These are phyloP conservation scores for Pleurotus tuber-regium DNA, from an alignment of 768 basidiomycete species.

Conservation along the genomic window DNA sequence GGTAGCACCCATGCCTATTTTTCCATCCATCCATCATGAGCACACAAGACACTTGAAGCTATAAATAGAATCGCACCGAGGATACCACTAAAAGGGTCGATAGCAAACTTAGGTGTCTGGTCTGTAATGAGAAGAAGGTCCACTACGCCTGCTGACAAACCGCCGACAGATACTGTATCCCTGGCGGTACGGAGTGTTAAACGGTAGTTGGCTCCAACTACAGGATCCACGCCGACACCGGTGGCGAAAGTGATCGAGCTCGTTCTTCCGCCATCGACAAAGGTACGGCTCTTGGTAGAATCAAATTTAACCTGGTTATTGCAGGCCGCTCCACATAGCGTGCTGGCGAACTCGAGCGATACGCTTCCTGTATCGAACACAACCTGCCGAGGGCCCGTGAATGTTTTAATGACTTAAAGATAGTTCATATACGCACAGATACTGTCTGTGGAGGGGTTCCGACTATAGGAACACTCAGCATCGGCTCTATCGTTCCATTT, in stretches of 20 bases:
- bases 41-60: neutral
- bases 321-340: slow-evolving; percentile 44
- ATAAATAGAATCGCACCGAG: slow-evolving; percentile 33
- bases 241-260: slow-evolving; percentile 51
- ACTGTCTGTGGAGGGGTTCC: slow-evolving; percentile 53
- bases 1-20: slow-evolving; percentile 46
- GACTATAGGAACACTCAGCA: slow-evolving; percentile 24
- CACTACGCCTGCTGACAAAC: slow-evolving; percentile 34
- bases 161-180: slow-evolving; percentile 51
- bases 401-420: neutral
- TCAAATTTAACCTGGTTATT: slow-evolving; percentile 45
- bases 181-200: slow-evolving; percentile 41
- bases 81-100: slow-evolving; percentile 57
- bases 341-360: slow-evolving; percentile 48
- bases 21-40: too few species aligned
- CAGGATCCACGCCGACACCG: slow-evolving; percentile 54
- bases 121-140: slow-evolving; percentile 49
- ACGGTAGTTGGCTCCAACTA: slow-evolving; percentile 43
- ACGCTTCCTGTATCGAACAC: slow-evolving; percentile 59
- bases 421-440: slow-evolving; percentile 25
- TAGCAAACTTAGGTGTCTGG: slow-evolving; percentile 49
- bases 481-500: slow-evolving; percentile 1
- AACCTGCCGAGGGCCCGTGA: slow-evolving; percentile 29
- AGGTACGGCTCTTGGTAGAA: slow-evolving; percentile 47
- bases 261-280: slow-evolving; percentile 39